phyloP scores from a whole-genome alignment of 2,329 filamentous ascomycete genomes.

The Colletotrichum aenigma region DNA sequence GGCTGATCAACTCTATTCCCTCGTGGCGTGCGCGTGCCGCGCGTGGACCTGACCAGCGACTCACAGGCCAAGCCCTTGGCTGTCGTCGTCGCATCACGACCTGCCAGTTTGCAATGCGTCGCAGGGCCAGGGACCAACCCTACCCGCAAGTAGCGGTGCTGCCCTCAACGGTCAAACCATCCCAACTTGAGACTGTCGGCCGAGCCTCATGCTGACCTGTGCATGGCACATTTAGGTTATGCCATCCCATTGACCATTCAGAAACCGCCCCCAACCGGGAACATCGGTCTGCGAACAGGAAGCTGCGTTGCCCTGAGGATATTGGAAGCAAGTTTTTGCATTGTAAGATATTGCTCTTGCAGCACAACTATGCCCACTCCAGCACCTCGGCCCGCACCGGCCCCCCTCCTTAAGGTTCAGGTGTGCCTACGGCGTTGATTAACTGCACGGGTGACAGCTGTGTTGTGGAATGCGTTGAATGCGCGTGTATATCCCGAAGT shows the following conservation, averaged over 20 bases:
- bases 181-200: neutral
- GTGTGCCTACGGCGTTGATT: neutral
- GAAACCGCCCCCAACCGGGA: neutral
- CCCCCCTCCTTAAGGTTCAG: neutral
- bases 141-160: neutral
- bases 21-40: neutral
- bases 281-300: neutral
- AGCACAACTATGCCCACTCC: slow-evolving; percentile 3
- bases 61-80: slow-evolving; percentile 1
- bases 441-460: neutral
- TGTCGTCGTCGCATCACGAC: neutral
- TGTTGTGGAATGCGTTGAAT: neutral
- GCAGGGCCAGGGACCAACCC: neutral
- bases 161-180: neutral
- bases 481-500: neutral
- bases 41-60: neutral
- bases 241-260: neutral
- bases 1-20: neutral
- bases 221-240: neutral
- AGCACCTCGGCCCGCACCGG: slow-evolving; percentile 11
- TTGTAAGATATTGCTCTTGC: neutral
- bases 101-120: neutral
- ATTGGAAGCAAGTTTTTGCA: neutral
- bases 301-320: neutral
- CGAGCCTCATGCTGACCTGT: neutral